phyloP scores from a whole-genome alignment of 345 rosid genomes.

The Odontarrhena argentea region DNA sequence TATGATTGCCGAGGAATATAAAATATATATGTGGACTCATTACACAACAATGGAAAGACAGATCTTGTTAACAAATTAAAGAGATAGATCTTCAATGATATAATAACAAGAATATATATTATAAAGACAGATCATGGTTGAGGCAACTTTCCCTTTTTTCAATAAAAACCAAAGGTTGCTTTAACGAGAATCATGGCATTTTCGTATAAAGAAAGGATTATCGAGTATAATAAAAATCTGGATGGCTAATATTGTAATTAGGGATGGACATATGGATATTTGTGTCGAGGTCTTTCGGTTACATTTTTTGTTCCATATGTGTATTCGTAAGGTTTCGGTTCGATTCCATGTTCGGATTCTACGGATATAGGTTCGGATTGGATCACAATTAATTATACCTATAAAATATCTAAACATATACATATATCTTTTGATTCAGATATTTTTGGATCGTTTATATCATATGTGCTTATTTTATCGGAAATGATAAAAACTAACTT shows the following conservation, averaged over 20 bases:
- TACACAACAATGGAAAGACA: conserved; percentile 36
- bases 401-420: no score
- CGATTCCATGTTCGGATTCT: no score
- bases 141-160: conserved; percentile 40
- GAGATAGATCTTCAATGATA: conserved; percentile 40
- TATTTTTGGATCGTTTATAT: no score
- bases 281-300: no score
- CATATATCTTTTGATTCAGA: no score
- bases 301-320: no score
- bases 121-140: conserved; percentile 41
- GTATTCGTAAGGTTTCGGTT: no score
- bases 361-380: no score
- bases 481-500: no score
- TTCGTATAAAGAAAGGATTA: conserved; percentile 29
- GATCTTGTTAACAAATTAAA: conserved; percentile 40
- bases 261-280: not conserved
- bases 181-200: conserved; percentile 38
- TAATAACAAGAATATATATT: conserved; percentile 39
- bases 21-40: conserved; percentile 26
- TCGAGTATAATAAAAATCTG: conserved; percentile 13
- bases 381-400: no score
- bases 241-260: conserved; percentile 21
- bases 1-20: conserved; percentile 34
- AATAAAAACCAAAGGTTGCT: conserved; percentile 40
- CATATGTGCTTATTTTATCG: no score